These are phyloP conservation scores for Naganishia cerealis DNA, from an alignment of 1,284 basidiomycete genomes.

Conservation along the genomic window DNA sequence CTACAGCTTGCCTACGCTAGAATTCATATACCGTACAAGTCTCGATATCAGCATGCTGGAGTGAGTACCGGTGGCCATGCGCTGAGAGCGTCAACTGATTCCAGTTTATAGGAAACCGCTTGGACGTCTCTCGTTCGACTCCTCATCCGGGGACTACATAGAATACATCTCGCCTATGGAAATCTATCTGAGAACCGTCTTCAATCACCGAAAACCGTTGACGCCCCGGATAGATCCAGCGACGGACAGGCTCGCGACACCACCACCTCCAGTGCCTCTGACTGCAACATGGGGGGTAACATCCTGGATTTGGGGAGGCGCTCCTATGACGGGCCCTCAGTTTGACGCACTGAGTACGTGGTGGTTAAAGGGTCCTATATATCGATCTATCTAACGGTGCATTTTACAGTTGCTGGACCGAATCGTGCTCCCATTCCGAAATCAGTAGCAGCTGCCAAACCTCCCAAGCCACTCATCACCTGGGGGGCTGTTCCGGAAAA, in stretches of 20 bases:
- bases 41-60: conserved; percentile 44
- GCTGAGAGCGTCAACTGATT: conserved; percentile 5
- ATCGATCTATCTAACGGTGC: not conserved
- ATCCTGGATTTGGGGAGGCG: conserved; percentile 54
- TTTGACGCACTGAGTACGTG: conserved; percentile 49
- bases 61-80: conserved; percentile 30
- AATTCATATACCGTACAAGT: conserved; percentile 48
- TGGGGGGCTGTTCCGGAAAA: conserved; percentile 49
- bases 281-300: conserved; percentile 42
- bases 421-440: conserved; percentile 41
- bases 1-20: conserved; percentile 66
- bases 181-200: conserved; percentile 53
- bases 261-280: conserved; percentile 48
- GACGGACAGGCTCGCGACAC: conserved; percentile 41
- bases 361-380: not conserved
- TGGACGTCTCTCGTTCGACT: conserved; percentile 50
- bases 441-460: conserved; percentile 40
- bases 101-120: conserved; percentile 38
- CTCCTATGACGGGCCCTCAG: conserved; percentile 49
- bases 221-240: conserved; percentile 50
- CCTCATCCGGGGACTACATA: conserved; percentile 53
- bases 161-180: conserved; percentile 50
- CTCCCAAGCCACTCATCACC: conserved; percentile 47
- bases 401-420: conserved; percentile 48
- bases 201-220: conserved; percentile 53